Evolutionary conservation across 306 rosid species (phyloP).

Genomic region (Malus asiatica): DNA sequence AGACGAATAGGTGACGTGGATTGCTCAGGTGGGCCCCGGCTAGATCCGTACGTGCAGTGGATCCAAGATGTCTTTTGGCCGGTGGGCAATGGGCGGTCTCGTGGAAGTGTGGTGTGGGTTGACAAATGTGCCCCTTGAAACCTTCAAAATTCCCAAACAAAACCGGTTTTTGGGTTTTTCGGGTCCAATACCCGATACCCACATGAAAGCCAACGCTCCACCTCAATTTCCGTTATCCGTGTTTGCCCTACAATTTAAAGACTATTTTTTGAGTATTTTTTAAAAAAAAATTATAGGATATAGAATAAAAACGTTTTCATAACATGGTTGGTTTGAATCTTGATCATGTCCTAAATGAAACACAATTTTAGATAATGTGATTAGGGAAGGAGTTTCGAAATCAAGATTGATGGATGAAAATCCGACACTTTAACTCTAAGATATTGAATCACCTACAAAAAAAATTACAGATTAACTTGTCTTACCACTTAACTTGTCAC

Average conservation of each 20-base stretch:
- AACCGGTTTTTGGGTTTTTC: neutral
- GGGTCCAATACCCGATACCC: neutral
- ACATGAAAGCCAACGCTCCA: neutral
- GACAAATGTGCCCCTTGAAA: conserved; percentile 14
- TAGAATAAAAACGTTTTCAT: neutral
- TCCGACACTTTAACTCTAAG: too few species aligned
- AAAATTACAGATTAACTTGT: neutral
- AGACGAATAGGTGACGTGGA: conserved; percentile 27
- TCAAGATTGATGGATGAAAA: too few species aligned
- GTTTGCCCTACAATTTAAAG: neutral
- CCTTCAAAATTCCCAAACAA: neutral
- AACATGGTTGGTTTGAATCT: neutral
- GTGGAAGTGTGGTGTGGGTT: neutral
- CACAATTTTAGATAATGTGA: neutral
- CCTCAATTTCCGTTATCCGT: neutral
- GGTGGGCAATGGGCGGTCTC: neutral
- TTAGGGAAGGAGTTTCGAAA: neutral
- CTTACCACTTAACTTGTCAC: neutral
- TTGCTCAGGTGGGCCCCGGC: neutral
- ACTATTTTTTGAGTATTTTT: neutral
- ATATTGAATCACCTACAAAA: too few species aligned
- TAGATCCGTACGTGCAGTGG: conserved; percentile 29
- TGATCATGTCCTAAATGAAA: neutral
- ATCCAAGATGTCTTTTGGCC: conserved; percentile 24
- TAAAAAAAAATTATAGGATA: neutral